phyloP scores from a whole-genome alignment of 805 yeast genomes.

The Myxozyma kluyveri region DNA sequence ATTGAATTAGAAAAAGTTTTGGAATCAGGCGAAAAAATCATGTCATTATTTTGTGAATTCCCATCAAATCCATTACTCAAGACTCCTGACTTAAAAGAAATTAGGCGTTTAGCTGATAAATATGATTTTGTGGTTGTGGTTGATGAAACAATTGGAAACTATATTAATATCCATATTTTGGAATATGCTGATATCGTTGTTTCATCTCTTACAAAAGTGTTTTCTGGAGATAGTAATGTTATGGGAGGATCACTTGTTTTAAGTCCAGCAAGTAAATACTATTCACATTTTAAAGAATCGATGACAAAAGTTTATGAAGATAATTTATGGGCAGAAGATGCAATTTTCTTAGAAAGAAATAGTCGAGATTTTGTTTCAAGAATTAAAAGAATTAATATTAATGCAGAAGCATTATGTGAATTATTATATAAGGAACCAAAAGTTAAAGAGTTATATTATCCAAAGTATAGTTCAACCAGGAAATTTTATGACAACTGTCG shows the following conservation, averaged over 20 bases:
- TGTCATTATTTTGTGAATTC: constrained; percentile 84
- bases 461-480: constrained; percentile 53
- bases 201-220: constrained; percentile 84
- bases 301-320: constrained; percentile 64
- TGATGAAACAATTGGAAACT: constrained; percentile 94
- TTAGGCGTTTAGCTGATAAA: constrained; percentile 63
- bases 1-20: constrained; percentile 62
- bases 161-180: constrained; percentile 74
- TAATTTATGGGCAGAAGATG: constrained; percentile 89
- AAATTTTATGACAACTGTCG: constrained; percentile 66
- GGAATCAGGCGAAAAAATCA: constrained; percentile 60
- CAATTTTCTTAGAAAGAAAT: constrained; percentile 85
- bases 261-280: constrained; percentile 61
- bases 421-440: constrained; percentile 30
- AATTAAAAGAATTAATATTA: constrained; percentile 44
- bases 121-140: constrained; percentile 76
- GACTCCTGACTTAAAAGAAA: constrained; percentile 71
- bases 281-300: constrained; percentile 49
- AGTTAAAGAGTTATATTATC: constrained; percentile 67
- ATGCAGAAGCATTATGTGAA: constrained; percentile 42
- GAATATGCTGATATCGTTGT: constrained; percentile 85
- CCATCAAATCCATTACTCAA: constrained; percentile 92
- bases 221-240: constrained; percentile 91
- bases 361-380: constrained; percentile 81
- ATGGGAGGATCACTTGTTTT: constrained; percentile 86